A percentile compares a stretch with the other conserved stretches of the same genome.
Conservation (phyloP, 2,329 filamentous ascomycete genomes). For the Sclerotinia spermophila region DNA sequence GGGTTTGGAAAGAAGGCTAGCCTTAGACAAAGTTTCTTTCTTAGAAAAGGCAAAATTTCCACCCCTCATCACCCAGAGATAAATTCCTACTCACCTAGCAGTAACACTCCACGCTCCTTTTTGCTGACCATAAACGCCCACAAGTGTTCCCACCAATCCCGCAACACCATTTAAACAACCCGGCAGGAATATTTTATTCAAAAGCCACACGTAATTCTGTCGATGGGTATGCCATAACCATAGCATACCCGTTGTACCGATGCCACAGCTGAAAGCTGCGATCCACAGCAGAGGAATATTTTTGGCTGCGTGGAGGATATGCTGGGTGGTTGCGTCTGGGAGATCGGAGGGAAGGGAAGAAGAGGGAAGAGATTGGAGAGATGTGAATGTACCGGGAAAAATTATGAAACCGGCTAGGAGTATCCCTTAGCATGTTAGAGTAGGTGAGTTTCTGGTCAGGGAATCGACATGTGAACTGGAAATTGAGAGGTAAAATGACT, state of each 20-base stretch:
- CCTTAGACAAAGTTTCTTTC: too few relatives aligned
- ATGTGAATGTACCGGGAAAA: background rate
- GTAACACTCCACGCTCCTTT: background rate
- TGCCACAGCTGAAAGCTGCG: background rate
- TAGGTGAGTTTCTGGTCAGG: background rate
- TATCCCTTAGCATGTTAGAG: background rate
- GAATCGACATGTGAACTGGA: background rate
- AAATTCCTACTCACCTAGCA: background rate
- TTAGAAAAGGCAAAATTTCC: too few relatives aligned
- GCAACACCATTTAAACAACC: background rate
- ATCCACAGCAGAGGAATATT: background rate
- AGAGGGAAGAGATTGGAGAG: background rate
- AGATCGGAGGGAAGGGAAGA: background rate
- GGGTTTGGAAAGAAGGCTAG: too few relatives aligned
- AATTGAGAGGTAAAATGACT: background rate
- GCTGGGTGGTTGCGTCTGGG: background rate
- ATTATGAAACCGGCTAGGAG: background rate
- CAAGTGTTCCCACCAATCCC: background rate
- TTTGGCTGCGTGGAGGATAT: background rate
- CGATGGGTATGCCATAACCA: background rate
- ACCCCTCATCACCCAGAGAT: too few relatives aligned
- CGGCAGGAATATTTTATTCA: background rate
- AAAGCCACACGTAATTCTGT: background rate
- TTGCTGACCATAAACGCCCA: background rate
- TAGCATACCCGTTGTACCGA: background rate